phyloP scores from a whole-genome alignment of 257 asterid species.

The Handroanthus guayacan region DNA sequence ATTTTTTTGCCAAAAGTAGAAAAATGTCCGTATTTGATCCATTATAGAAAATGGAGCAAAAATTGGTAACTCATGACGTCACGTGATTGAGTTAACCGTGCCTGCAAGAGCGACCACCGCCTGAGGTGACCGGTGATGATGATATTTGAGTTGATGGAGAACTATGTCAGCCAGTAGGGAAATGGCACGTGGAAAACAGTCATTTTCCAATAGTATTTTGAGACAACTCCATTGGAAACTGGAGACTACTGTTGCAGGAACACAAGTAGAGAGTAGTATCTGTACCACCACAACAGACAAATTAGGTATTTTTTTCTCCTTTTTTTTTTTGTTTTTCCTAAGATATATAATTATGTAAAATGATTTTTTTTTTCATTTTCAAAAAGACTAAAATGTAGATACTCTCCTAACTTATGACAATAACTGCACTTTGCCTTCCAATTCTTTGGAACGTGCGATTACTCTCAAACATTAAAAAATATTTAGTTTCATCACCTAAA shows the following conservation, averaged over 20 bases:
- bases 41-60: background rate
- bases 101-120: background rate
- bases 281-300: no score
- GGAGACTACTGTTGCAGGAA: background rate
- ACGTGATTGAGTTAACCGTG: slow-evolving; percentile 44
- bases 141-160: slow-evolving; percentile 38
- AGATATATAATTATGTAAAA: no score
- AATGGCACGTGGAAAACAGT: slow-evolving; percentile 4
- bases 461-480: no score
- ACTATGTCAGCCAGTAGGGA: background rate
- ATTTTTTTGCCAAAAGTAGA: slow-evolving; percentile 30
- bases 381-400: no score
- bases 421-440: no score
- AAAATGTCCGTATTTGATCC: background rate
- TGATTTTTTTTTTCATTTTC: no score
- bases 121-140: slow-evolving; percentile 15
- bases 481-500: no score
- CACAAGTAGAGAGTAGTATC: no score
- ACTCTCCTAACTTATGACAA: no score
- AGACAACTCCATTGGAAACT: slow-evolving; percentile 12
- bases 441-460: no score
- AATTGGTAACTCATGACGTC: slow-evolving; percentile 36
- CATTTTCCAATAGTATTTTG: background rate
- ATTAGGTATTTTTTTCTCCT: no score
- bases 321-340: no score